Base-by-base conservation (phyloP, 1,284 basidiomycete species). In the Tilletia horrida region DNA sequence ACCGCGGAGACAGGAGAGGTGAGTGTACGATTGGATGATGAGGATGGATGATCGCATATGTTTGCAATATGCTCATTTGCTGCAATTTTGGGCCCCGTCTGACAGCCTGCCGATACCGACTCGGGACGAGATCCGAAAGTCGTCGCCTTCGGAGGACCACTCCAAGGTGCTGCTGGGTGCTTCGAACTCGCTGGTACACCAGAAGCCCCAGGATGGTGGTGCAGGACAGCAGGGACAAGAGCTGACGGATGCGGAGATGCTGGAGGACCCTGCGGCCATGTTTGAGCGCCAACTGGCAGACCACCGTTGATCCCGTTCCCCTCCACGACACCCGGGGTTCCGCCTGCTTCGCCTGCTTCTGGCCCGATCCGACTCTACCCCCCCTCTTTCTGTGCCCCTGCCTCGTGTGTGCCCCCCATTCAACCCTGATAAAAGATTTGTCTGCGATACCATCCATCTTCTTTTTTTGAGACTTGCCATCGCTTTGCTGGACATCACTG, bases 31-130 rank as follows among this genome's bases (percentile, higher is more conserved):
- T 13, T 7, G 7, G 45, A 57, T 9, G 62, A 55, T 9, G 23
- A 45, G 21, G 14, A 57, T 23, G 90, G 73, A 88, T 89, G 70
- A 55, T 40, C 35, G 35, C 4, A 40, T 40, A 40, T 40, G 35
- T 40, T 6, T 11, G 35, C 11, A 11, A 40, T 40, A 6, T 40
- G 35, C 4, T 40, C 35, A 6, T n/a, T n/a, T n/a, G n/a, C n/a
- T n/a, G 40, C 55, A 47, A 48, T 13, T 66, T 16, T 18, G 8
- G 25, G 35, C n/a, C 25, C 16, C 47, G 40, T 31, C 67, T 57
- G 18, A 23, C 52, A 68, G 65, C 8, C 63, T 80, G 14, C 79
- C 79, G 3, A 74, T 78, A n/a, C 78, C 80, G 11, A 73, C 73
- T 13, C 71, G 79, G 47, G 79, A 76, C 27, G 76, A 79, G 16